Percentiles rank a stretch among this genome's conserved stretches.
phyloP scores from a whole-genome alignment of 805 yeast genomes.

The Zygotorulaspora danielsina region DNA sequence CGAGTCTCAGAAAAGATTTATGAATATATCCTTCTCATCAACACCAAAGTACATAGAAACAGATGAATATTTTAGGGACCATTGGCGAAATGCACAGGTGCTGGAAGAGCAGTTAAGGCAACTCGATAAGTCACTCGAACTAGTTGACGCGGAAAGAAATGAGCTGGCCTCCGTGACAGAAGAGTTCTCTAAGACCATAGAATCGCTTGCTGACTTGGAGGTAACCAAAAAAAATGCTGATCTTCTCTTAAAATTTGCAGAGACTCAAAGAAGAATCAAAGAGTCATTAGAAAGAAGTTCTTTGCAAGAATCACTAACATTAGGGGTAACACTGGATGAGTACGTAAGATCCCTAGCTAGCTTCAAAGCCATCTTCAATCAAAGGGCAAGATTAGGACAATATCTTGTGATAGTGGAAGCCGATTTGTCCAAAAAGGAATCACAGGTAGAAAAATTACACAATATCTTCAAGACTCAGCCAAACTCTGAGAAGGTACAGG shows the following conservation, averaged over 20 bases:
- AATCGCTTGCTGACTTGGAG: constrained; percentile 67
- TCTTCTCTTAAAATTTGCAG: constrained; percentile 66
- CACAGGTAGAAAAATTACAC: constrained; percentile 43
- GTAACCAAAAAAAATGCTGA: constrained; percentile 61
- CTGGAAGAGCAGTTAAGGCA: constrained; percentile 69
- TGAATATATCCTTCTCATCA: constrained; percentile 62
- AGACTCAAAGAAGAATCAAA: constrained; percentile 63
- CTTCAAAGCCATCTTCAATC: constrained; percentile 65
- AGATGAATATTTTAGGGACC: constrained; percentile 71
- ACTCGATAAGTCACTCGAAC: constrained; percentile 65
- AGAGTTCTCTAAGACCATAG: constrained; percentile 56
- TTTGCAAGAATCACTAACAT: constrained; percentile 77
- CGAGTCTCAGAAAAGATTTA: constrained; percentile 64
- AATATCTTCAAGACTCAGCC: constrained; percentile 42
- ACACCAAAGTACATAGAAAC: constrained; percentile 67
- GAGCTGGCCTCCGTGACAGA: constrained; percentile 66
- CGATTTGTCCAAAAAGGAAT: constrained; percentile 45
- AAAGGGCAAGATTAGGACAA: constrained; percentile 56
- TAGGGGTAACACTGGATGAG: constrained; percentile 85
- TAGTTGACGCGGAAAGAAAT: constrained; percentile 67
- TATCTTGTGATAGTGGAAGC: constrained; percentile 46
- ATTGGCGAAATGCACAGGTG: constrained; percentile 62
- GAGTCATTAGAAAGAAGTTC: constrained; percentile 74
- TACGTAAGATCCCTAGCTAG: constrained; percentile 75
- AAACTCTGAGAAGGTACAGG: constrained; percentile 59